A percentile compares a stretch with the other conserved stretches of the same genome.
Evolutionary conservation across 139 green algal genomes (phyloP).

Genomic region (Prasinococcaceae sp.): DNA sequence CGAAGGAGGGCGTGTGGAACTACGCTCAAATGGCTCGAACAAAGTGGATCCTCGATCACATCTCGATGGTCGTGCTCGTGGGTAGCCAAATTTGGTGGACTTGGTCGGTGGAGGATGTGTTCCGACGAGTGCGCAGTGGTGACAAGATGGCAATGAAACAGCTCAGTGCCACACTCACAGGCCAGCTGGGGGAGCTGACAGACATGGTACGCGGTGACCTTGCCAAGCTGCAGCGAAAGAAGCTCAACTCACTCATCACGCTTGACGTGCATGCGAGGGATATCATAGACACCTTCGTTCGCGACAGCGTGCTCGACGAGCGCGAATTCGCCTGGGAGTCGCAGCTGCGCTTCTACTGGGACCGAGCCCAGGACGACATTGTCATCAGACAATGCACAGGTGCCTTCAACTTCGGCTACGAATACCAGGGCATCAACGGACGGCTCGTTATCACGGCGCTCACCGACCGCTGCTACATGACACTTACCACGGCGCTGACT

Average conservation of each 20-base stretch:
- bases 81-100: constrained; percentile 81
- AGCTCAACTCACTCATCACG: constrained; percentile 76
- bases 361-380: constrained; percentile 51
- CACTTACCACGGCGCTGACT: constrained; percentile 61
- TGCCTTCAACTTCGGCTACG: constrained; percentile 59
- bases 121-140: constrained; percentile 43
- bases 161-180: constrained; percentile 50
- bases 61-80: constrained; percentile 76
- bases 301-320: constrained; percentile 60
- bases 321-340: constrained; percentile 74
- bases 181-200: constrained; percentile 57
- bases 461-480: constrained; percentile 79
- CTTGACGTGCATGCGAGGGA: constrained; percentile 71
- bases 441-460: constrained; percentile 66
- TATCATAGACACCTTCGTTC: constrained; percentile 68
- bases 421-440: constrained; percentile 72
- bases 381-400: constrained; percentile 66
- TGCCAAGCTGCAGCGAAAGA: constrained; percentile 46
- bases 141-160: constrained; percentile 73
- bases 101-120: constrained; percentile 74
- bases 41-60: constrained; percentile 64
- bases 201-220: constrained; percentile 62
- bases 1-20: constrained; percentile 58
- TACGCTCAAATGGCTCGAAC: constrained; percentile 44
- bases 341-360: constrained; percentile 72